Conservation (phyloP, 345 rosid genomes). For the Microcos paniculata region DNA sequence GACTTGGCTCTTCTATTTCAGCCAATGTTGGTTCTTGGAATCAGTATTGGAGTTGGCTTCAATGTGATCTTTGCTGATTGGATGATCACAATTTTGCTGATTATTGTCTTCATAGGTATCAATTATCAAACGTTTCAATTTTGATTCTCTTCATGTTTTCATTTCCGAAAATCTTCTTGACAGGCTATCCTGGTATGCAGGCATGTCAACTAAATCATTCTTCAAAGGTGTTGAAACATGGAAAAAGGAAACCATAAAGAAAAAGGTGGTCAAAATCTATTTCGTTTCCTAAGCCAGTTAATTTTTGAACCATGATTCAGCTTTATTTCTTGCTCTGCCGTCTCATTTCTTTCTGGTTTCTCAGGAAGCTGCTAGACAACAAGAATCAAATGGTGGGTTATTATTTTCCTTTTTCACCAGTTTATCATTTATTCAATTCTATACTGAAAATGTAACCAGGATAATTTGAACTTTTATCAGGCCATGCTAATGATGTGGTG, state of each 20-base stretch:
- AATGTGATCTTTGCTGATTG: conserved; percentile 59
- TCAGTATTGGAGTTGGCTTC: conserved; percentile 56
- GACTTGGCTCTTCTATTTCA: conserved; percentile 57
- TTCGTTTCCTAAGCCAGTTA: not conserved
- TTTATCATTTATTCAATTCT: not conserved
- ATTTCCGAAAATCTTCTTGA: not conserved
- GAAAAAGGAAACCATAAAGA: conserved; percentile 46
- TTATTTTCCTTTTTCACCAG: not conserved
- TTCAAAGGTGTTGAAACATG: conserved; percentile 51
- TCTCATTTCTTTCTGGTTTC: not conserved
- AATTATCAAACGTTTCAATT: not conserved
- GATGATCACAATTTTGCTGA: conserved; percentile 63
- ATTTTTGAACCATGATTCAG: not conserved
- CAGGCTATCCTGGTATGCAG: conserved; percentile 18
- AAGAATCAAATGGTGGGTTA: conserved; percentile 28
- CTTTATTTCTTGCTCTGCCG: not conserved
- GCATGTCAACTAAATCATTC: conserved; percentile 46
- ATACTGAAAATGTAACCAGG: too few species aligned
- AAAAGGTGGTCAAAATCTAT: conserved; percentile 21
- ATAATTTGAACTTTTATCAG: conserved; percentile 21
- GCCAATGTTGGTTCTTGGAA: conserved; percentile 62
- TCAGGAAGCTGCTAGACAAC: conserved; percentile 36
- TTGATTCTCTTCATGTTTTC: not conserved
- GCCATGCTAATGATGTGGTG: conserved; percentile 17
- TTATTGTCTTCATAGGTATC: conserved; percentile 49